A percentile compares a stretch with the other conserved stretches of the same genome.
These are phyloP conservation scores for Neofusicoccum sp. DNA, from an alignment of 2,329 filamentous ascomycete species.

Conservation along the genomic window DNA sequence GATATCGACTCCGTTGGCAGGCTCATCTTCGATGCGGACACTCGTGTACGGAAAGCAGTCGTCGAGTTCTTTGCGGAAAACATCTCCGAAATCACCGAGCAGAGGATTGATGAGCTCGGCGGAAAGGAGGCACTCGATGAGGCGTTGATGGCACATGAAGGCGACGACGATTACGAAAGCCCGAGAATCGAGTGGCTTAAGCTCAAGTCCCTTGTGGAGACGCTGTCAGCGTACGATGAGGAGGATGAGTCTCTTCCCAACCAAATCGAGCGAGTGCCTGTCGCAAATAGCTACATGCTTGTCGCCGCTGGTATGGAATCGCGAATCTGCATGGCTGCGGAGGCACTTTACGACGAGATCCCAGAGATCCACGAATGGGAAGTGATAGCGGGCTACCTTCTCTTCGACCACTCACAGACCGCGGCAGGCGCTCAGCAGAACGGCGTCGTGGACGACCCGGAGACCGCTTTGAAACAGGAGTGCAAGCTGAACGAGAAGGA, in stretches of 20 bases:
- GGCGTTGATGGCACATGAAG: slow-evolving; percentile 66
- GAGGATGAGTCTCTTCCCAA: slow-evolving; percentile 59
- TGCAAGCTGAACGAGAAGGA: slow-evolving; percentile 74
- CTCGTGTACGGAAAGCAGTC: slow-evolving; percentile 81
- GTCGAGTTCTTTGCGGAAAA: slow-evolving; percentile 88
- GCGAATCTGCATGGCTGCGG: slow-evolving; percentile 79
- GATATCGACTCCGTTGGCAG: slow-evolving; percentile 87
- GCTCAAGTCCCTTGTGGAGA: slow-evolving; percentile 85
- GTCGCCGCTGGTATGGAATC: slow-evolving; percentile 70
- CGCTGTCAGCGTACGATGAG: slow-evolving; percentile 75
- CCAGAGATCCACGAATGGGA: slow-evolving; percentile 84
- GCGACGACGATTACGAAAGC: slow-evolving; percentile 70
- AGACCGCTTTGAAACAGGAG: slow-evolving; percentile 65
- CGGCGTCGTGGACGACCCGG: slow-evolving; percentile 57
- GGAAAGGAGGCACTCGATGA: slow-evolving; percentile 77
- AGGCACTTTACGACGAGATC: slow-evolving; percentile 80
- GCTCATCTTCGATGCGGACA: slow-evolving; percentile 84
- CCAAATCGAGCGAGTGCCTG: slow-evolving; percentile 44
- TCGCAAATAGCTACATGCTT: slow-evolving; percentile 48
- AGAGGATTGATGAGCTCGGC: slow-evolving; percentile 78
- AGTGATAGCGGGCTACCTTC: slow-evolving; percentile 79
- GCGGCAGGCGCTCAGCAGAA: slow-evolving; percentile 52
- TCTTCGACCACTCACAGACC: slow-evolving; percentile 77
- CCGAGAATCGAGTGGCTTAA: slow-evolving; percentile 84
- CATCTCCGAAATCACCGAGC: slow-evolving; percentile 76